These are phyloP conservation scores for Murraya paniculata DNA, from an alignment of 345 rosid genomes.

Conservation along the genomic window DNA sequence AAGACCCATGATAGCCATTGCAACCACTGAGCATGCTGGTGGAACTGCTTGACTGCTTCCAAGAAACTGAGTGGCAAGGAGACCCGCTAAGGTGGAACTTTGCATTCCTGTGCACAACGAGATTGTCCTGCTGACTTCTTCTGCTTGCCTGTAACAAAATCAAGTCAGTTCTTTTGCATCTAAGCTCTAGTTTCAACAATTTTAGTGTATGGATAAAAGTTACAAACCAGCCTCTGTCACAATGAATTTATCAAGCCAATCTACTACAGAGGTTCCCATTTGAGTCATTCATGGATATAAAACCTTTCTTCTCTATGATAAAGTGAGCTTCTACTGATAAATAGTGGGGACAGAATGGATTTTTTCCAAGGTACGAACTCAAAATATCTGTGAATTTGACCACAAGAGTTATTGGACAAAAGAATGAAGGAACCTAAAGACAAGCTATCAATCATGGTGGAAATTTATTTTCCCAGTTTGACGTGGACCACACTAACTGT, in stretches of 20 bases:
- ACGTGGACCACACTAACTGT: neutral
- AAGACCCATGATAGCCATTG: conserved; percentile 97
- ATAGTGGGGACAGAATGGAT: neutral
- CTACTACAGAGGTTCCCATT: neutral
- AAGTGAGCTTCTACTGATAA: neutral
- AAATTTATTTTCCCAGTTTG: neutral
- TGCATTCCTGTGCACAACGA: conserved; percentile 97
- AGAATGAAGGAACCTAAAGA: neutral
- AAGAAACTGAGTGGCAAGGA: conserved; percentile 81
- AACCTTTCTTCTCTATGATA: neutral
- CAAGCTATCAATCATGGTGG: neutral
- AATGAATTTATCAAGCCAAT: neutral
- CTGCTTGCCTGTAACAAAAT: conserved; percentile 56
- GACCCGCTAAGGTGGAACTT: conserved; percentile 92
- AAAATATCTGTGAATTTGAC: neutral
- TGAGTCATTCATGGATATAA: neutral
- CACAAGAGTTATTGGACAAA: neutral
- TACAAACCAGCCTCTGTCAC: neutral
- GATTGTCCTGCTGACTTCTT: conserved; percentile 81
- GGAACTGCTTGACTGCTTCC: conserved; percentile 92
- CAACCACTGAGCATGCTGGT: conserved; percentile 92
- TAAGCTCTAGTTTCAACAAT: neutral
- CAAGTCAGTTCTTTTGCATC: neutral
- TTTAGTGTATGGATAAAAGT: neutral
- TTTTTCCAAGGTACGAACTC: neutral